phyloP scores from a whole-genome alignment of 116 monocot genomes.

The Posidonia oceanica region DNA sequence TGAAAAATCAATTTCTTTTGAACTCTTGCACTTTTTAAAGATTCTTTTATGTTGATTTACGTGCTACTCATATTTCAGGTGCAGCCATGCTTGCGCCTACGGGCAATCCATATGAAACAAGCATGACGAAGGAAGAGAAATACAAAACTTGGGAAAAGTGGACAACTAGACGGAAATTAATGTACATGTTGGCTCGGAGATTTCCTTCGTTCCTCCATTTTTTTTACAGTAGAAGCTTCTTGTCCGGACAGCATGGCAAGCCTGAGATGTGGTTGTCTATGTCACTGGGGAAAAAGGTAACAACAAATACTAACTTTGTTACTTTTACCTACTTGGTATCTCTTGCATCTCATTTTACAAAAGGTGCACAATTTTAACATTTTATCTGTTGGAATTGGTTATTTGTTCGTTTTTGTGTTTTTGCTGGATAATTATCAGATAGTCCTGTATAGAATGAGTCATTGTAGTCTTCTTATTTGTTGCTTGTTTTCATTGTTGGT shows the following conservation, averaged over 20 bases:
- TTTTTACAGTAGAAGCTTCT: conserved; percentile 64
- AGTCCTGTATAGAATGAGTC: too few relatives aligned
- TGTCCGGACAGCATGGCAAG: conserved; percentile 75
- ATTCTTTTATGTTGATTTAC: neutral
- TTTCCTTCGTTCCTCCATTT: conserved; percentile 71
- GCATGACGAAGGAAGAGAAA: conserved; percentile 78
- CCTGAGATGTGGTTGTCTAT: conserved; percentile 68
- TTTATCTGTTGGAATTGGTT: too few relatives aligned
- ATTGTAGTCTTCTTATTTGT: too few relatives aligned
- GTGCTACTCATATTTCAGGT: conserved; percentile 37
- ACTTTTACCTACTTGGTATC: neutral
- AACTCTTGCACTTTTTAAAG: too few relatives aligned
- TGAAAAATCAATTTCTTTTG: too few relatives aligned
- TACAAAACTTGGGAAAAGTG: conserved; percentile 79
- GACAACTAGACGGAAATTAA: conserved; percentile 72
- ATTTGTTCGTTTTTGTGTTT: too few relatives aligned
- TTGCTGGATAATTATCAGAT: too few relatives aligned
- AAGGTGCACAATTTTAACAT: too few relatives aligned
- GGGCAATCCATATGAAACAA: conserved; percentile 78
- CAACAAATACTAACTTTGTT: neutral
- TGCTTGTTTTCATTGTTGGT: too few relatives aligned
- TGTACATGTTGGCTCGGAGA: conserved; percentile 72
- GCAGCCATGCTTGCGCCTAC: conserved; percentile 84
- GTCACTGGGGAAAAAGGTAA: conserved; percentile 76
- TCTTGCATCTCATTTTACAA: neutral